Evolutionary conservation across 441 rosid species (phyloP), one percentile per base, ranked within the genome.

Genomic region (Arabidopsis lyrata): DNA sequence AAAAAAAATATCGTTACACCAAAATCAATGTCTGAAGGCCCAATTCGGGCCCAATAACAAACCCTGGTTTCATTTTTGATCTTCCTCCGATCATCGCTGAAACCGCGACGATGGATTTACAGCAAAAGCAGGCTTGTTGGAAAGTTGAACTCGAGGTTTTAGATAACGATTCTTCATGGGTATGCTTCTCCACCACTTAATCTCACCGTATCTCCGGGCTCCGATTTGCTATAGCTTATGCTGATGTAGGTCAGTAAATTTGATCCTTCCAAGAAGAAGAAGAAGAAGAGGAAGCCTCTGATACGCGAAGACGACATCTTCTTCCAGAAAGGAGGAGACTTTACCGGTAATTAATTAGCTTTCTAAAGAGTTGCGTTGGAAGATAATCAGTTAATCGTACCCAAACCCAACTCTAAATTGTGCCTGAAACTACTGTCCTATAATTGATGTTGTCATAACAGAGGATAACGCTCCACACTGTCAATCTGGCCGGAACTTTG

Each of bases 231-330:
- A 60, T 67, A 67, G 78, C 74, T 53, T 68, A 15, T 34, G 42
- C 16, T 56, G 66, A 14, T 45, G 47, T 63, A 70, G 80, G 63
- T 71, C 34, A 16, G 54, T 42, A 42, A 42, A 59, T 87, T 86
- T 58, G 86, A 83, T 76, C 79, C 85, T 22, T 70, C 79, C 55
- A 82, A 77, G 58, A 84, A 78, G 81, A 87, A 85, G 77, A 87
- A 85, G 83, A 81, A 84, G 75, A 79, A 81, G 80, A 79, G 63
- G 22, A 78, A 79, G 66, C 59, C 45, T 47, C 27, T 45, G 27
- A 78, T 79, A 16, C 71, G 75, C 41, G 77, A 81, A 12, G 87
- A 72, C 54, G 77, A 83, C 47, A 61, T 75, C 56, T 36, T 79
- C 49, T 73, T 66, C 29, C 85, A 82, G 60, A 71, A 82, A 78